These are phyloP conservation scores for Zasmidium angulare DNA, from an alignment of 2,329 filamentous ascomycete genomes.

Conservation along the genomic window DNA sequence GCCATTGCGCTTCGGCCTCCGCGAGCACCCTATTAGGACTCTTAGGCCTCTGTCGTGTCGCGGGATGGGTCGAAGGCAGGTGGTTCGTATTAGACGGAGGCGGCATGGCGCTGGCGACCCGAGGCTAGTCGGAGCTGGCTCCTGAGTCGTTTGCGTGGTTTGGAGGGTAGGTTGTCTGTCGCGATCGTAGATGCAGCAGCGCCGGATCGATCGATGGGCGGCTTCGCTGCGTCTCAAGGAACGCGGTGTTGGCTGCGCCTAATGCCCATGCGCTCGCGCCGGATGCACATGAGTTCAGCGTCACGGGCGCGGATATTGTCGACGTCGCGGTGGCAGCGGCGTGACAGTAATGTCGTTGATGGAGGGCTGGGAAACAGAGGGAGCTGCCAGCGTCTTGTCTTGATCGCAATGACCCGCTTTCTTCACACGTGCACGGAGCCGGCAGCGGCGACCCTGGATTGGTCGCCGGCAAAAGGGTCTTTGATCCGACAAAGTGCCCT, in stretches of 20 bases:
- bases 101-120: constrained; percentile 14
- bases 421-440: no score
- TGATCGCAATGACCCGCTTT: no score
- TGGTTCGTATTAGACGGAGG: constrained; percentile 20
- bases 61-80: constrained; percentile 42
- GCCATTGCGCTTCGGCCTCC: constrained; percentile 73
- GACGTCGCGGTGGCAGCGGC: constrained; percentile 1
- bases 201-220: constrained; percentile 2
- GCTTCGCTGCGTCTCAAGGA: neutral
- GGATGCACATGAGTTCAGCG: constrained; percentile 3
- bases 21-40: constrained; percentile 49
- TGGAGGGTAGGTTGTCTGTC: constrained; percentile 1
- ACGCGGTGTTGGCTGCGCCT: neutral
- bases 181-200: neutral
- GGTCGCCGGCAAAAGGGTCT: neutral
- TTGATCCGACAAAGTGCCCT: neutral
- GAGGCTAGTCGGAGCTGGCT: constrained; percentile 2
- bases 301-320: neutral
- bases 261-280: neutral
- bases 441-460: neutral
- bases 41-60: constrained; percentile 36
- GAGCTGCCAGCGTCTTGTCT: no score
- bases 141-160: neutral
- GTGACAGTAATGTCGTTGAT: no score
- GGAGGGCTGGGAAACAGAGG: no score